Evolutionary conservation across 2,329 filamentous ascomycete genomes (phyloP).

Genomic region (Pyrenophora seminiperda): DNA sequence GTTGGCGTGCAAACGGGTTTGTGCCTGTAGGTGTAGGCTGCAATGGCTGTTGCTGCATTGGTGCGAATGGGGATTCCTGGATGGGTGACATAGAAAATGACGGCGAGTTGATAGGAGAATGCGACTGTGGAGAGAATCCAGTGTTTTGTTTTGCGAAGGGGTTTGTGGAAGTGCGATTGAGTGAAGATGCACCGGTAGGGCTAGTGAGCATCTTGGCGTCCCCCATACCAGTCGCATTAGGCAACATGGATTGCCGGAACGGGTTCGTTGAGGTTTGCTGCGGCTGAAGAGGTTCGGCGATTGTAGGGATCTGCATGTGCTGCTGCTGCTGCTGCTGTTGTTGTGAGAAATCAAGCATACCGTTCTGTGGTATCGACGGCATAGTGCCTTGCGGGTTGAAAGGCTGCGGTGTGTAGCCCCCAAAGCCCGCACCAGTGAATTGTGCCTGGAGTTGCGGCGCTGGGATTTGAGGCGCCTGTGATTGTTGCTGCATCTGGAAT

Average conservation of each 20-base stretch:
- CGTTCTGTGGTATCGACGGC: constrained; percentile 58
- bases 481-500: constrained; percentile 74
- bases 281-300: constrained; percentile 53
- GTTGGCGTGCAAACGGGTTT: constrained; percentile 70
- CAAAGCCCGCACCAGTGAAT: constrained; percentile 79
- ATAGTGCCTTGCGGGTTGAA: constrained; percentile 51
- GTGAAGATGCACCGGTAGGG: constrained; percentile 44
- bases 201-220: constrained; percentile 42
- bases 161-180: constrained; percentile 74
- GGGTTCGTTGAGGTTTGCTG: constrained; percentile 76
- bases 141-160: constrained; percentile 74
- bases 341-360: constrained; percentile 53
- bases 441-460: constrained; percentile 60
- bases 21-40: constrained; percentile 69
- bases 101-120: constrained; percentile 33
- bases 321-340: constrained; percentile 33
- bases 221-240: constrained; percentile 18
- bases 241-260: constrained; percentile 88
- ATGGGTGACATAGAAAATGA: constrained; percentile 35
- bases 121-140: constrained; percentile 35
- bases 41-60: constrained; percentile 49
- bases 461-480: constrained; percentile 60
- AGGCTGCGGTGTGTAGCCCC: constrained; percentile 75
- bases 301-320: constrained; percentile 37
- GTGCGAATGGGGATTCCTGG: constrained; percentile 42